Percentiles rank a stretch among this genome's conserved stretches.
These are phyloP conservation scores for Kodamaea nitidulidarum DNA, from an alignment of 805 yeast species.

Conservation along the genomic window DNA sequence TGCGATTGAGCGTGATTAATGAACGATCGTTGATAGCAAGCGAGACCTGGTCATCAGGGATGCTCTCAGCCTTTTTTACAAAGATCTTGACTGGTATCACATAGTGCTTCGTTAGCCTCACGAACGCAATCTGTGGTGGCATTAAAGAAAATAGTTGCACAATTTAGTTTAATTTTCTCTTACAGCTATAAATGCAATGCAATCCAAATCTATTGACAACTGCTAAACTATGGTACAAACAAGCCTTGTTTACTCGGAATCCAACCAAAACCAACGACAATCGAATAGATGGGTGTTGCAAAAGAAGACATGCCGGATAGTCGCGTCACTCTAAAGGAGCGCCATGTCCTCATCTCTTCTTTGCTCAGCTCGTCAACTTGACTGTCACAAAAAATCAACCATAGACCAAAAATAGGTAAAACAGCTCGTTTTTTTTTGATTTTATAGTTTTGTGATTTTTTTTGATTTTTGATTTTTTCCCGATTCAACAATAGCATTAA, in stretches of 20 bases:
- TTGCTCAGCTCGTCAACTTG: background rate
- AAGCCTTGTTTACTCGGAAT: background rate
- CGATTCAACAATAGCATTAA: background rate
- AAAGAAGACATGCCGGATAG: background rate
- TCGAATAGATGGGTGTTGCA: no score
- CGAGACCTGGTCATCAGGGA: conserved; percentile 6
- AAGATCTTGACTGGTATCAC: conserved; percentile 14
- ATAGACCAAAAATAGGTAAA: background rate
- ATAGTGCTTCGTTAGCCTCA: conserved; percentile 4
- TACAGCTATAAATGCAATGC: background rate
- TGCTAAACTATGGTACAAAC: conserved; percentile 2
- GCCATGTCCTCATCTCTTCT: conserved; percentile 7
- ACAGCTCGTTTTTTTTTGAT: conserved; percentile 16
- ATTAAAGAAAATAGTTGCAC: conserved; percentile 4
- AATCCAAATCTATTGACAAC: conserved; percentile 7
- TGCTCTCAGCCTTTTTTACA: conserved; percentile 6
- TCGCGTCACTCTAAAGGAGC: conserved; percentile 12
- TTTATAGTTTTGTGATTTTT: conserved; percentile 8
- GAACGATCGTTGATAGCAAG: conserved; percentile 15
- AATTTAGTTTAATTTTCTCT: no score
- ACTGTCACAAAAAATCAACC: conserved; percentile 4
- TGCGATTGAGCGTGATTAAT: conserved; percentile 13
- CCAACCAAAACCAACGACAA: background rate
- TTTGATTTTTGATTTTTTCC: conserved; percentile 6
- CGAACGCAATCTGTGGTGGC: conserved; percentile 15